Conservation (phyloP, 2,329 filamentous ascomycete genomes). For the Nakataea oryzae region DNA sequence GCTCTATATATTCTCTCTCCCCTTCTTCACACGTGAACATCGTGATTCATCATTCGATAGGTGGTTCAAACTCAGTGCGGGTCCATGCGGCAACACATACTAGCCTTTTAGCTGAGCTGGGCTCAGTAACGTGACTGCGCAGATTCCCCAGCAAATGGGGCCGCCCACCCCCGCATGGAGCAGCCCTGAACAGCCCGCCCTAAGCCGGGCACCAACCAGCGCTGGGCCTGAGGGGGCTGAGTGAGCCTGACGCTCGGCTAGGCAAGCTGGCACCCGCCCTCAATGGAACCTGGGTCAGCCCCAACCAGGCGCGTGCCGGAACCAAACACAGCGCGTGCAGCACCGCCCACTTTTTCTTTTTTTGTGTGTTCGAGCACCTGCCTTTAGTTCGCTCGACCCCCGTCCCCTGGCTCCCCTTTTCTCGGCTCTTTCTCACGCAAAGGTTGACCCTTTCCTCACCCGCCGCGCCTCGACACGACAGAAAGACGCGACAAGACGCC, state of each 20-base stretch:
- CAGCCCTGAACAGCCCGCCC: not conserved
- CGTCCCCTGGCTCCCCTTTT: conserved; percentile 2
- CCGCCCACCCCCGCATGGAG: too few relatives aligned
- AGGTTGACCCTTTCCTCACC: conserved; percentile 2
- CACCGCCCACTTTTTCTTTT: conserved; percentile 1
- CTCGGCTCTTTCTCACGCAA: not conserved
- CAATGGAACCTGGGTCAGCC: not conserved
- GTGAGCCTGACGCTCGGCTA: not conserved
- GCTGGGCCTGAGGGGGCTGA: not conserved
- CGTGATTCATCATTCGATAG: not conserved
- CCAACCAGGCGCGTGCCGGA: not conserved
- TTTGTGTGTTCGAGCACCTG: not conserved
- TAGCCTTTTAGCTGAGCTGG: not conserved
- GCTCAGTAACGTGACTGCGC: not conserved
- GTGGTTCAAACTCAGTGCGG: not conserved
- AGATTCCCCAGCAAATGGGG: not conserved
- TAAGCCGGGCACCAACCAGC: not conserved
- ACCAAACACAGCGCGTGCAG: not conserved
- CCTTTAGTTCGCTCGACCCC: not conserved
- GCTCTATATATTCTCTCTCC: not conserved
- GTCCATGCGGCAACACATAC: too few relatives aligned
- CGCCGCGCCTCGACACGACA: not conserved
- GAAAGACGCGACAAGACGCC: conserved; percentile 7
- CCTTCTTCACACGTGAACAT: not conserved
- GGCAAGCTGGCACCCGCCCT: not conserved